Evolutionary conservation across 345 rosid species (phyloP).

Genomic region (Citrus sp.): DNA sequence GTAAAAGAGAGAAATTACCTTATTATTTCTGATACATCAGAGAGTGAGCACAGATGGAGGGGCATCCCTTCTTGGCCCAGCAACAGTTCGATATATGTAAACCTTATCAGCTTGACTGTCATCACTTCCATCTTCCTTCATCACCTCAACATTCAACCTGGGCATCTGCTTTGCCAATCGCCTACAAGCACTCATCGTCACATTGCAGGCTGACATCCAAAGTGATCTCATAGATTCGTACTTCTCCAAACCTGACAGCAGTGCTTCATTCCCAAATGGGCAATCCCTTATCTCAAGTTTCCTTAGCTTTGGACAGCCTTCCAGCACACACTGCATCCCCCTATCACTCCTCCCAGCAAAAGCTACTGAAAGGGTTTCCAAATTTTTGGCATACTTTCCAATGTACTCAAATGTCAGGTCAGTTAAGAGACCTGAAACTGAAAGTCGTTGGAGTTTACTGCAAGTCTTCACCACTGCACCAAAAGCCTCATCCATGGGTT

Average conservation of each 20-base stretch:
- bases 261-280: constrained; percentile 63
- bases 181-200: constrained; percentile 59
- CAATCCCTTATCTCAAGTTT: constrained; percentile 76
- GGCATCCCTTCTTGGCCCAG: constrained; percentile 68
- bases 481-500: constrained; percentile 74
- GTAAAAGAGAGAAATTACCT: constrained; percentile 20
- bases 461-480: constrained; percentile 69
- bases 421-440: constrained; percentile 62
- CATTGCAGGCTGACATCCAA: constrained; percentile 75
- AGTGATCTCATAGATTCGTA: constrained; percentile 76
- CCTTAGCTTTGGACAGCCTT: constrained; percentile 60
- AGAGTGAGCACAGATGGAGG: constrained; percentile 61
- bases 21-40: constrained; percentile 19
- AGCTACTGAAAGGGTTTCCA: constrained; percentile 73
- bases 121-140: constrained; percentile 60
- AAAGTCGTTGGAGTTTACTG: constrained; percentile 60
- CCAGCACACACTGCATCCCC: constrained; percentile 65
- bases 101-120: constrained; percentile 53
- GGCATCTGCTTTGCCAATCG: constrained; percentile 60
- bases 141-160: constrained; percentile 68
- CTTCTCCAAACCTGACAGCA: constrained; percentile 64
- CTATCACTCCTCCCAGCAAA: constrained; percentile 69
- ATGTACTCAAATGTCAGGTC: constrained; percentile 62
- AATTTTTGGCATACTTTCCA: constrained; percentile 60
- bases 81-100: constrained; percentile 61